phyloP scores from a whole-genome alignment of 1,284 basidiomycete species.

The Ustilago hordei region DNA sequence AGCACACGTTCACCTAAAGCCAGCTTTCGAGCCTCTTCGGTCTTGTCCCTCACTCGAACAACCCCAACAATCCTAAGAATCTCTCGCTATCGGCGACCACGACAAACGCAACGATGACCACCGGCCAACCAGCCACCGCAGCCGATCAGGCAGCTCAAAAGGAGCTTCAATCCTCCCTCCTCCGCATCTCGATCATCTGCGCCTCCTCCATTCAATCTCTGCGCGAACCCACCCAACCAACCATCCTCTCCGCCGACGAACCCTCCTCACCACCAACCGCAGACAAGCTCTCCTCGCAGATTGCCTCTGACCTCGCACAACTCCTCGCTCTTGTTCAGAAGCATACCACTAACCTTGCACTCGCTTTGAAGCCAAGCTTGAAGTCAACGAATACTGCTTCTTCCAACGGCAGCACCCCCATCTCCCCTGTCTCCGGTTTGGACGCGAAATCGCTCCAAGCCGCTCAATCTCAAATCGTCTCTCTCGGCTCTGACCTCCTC shows the following conservation, averaged over 20 bases:
- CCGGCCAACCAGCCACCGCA: not conserved
- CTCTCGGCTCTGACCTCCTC: slow-evolving; percentile 52
- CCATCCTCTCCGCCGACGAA: slow-evolving; percentile 24
- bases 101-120: slow-evolving; percentile 10
- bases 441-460: slow-evolving; percentile 55
- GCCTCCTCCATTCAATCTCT: slow-evolving; percentile 60
- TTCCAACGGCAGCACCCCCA: slow-evolving; percentile 3
- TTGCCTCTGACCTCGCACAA: slow-evolving; percentile 46
- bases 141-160: slow-evolving; percentile 30
- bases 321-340: slow-evolving; percentile 54
- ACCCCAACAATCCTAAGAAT: not conserved
- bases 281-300: slow-evolving; percentile 45
- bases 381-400: slow-evolving; percentile 9
- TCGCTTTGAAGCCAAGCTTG: slow-evolving; percentile 53
- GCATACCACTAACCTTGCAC: slow-evolving; percentile 51
- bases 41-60: not conserved
- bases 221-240: slow-evolving; percentile 47
- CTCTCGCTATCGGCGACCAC: not conserved
- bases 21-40: not conserved
- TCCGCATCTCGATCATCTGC: slow-evolving; percentile 62
- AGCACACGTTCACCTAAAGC: not conserved
- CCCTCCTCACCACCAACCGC: slow-evolving; percentile 25
- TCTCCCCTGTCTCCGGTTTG: slow-evolving; percentile 51
- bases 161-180: slow-evolving; percentile 57
- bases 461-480: slow-evolving; percentile 51